Base-by-base conservation (phyloP, 331 rosid species). In the Malus hybrid region DNA sequence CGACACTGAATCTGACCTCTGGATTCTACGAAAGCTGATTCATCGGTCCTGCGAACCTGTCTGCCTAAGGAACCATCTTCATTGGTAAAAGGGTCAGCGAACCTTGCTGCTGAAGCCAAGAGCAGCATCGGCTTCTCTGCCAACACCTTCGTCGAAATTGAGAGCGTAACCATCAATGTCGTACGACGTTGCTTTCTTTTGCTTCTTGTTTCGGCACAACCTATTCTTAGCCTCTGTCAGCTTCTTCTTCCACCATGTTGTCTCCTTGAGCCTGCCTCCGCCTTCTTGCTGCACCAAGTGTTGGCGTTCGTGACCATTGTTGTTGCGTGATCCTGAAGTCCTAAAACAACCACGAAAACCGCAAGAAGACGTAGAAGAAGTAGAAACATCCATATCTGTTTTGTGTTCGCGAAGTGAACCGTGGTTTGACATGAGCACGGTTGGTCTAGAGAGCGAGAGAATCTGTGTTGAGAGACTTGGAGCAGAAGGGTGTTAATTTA, bases 81-180 rank as follows among this genome's bases (percentile, higher is more conserved):
- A 50, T 77, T 70, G 24, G 77, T 79, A 39, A 61, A 57, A 75
- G 86, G 88, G 72, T 81, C 87, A 46, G 88, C 65, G 73, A 83
- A 91, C 61, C 93, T 80, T 0, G 87, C 10, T 3, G 87, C 73
- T 71, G 77, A 84, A 87, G 27, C 77, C 82, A 7, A 77, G 83
- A 71, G 76, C 85, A 34, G 77, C 59, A 52, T 76, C 84, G 31
- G 73, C 86, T 7, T 2, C 59, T 1, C 79, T 80, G 6, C 74
- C 83, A 55, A 82, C 73, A 0, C 85, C 83, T 1, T 73, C 56
- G 5, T 92, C 88, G 65, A 93, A 93, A 74, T 93, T 93, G 14
- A 93, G 89, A 78, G 91, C 91, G 73, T 93, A 93, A 79, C 87
- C 86, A 2, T 81, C 86, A 44, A 85, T 81, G 77, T 93, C 95